Base-by-base conservation (phyloP, 768 basidiomycete species). In the Leccinum ochraceum region DNA sequence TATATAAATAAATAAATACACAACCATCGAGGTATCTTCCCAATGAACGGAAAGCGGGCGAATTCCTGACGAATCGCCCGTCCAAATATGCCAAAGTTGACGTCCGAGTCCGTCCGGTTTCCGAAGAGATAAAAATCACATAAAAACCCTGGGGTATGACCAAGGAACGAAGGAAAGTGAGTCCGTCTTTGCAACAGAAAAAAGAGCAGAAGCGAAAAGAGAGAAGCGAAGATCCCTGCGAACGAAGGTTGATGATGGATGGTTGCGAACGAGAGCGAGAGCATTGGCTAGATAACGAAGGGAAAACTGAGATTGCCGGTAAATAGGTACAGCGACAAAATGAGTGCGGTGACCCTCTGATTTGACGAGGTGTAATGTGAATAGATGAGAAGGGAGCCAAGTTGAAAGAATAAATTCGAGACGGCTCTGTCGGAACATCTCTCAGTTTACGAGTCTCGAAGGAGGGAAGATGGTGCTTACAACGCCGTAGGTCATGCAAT, bases 151-250 rank as follows among this genome's bases (percentile, higher is more conserved):
- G 42, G 17, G 11, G 6, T 42, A 42, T 14, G 42, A 24, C 32
- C 17, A 34, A 30, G 17, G 32, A 20, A 46, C n/a, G 22, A 68
- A 57, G 46, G 9, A 28, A 37, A 32, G 13, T 49, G 20, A 11
- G 62, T 70, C 67, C 63, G 55, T 65, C 61, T 46, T 59, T 57
- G 32, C 53, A 56, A 63, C 62, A 60, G 64, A 65, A 50, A n/a
- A 11, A 22, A 20, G 20, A 11, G 42, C n/a, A 44, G 9, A 22
- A 46, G 11, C 44, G 20, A 46, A 22, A 22, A 2, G 39, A 17
- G 44, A 46, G 20, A 46, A 9, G 8, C 20, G 20, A 28, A 39
- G 54, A 36, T 6, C 34, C 14, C 24, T 22, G 13, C 30, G 68
- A 71, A 72, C 70, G 63, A 71, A 71, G 36, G 16, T n/a, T 46